Evolutionary conservation across 208 protist species (phyloP), one percentile per base, ranked within the genome.

Genomic region (Trypanosomatidae sp.): DNA sequence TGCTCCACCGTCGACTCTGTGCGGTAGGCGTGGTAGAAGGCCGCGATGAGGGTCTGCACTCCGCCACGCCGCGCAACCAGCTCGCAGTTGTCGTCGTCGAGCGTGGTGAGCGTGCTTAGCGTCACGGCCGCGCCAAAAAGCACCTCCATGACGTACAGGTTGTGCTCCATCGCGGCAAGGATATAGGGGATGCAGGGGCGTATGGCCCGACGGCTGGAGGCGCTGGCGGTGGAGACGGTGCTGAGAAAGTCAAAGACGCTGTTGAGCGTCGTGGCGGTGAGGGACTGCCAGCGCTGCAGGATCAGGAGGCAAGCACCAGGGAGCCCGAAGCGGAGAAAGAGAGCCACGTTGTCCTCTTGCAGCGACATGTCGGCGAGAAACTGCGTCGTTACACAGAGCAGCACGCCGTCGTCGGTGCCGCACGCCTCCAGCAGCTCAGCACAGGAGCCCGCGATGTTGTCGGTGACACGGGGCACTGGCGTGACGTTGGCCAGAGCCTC

Each of bases 121-220:
- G 83, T 77, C 55, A 90, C 84, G 25, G 81, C 69, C 3, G 80
- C 82, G 1, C 85, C 89, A 69, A 94, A 89, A 3, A 90, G 73
- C 25, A 94, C 77, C 43, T 94, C 86, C 22, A 91, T 79, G 0
- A 76, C 78, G 13, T 82, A 80, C 9, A 80, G 44, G 56, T 82
- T 71, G 22, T 80, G 66, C 53, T 67, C 73, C 83, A 95, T 82
- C 10, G 75, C 68, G 39, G 69, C 60, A 39, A 94, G 62, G 28
- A 91, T 65, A 72, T 93, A 91, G 17, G 90, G 92, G 68, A 96
- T 93, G 58, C 75, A 81, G 2, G 90, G 89, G 1, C 87, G 82
- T 49, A 94, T 69, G 39, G 73, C 71, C 41, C 62, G 59, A 28
- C 88, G 82, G 46, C 81, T 83, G 22, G 56, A 50, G 10, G 79